Evolutionary conservation across 495 filamentous ascomycete species (phyloP), one percentile per base, ranked within the genome.

Genomic region (Xylaria flabelliformis): DNA sequence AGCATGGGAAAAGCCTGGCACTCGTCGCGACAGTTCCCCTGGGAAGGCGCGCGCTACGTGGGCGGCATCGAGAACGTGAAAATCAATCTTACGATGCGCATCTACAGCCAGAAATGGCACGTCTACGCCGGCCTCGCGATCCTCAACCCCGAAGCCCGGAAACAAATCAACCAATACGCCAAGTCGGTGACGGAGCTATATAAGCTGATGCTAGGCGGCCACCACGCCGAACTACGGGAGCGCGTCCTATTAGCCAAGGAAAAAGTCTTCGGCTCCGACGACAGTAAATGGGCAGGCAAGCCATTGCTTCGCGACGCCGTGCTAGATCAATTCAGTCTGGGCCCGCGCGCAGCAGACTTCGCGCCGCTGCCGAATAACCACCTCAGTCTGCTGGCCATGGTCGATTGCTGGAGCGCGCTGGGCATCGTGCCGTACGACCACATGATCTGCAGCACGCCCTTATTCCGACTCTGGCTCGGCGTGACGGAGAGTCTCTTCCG

Each of bases 1-100:
- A 93, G 90, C 81, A 99, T 99, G 96, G 96, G 96, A 66, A 94
- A 94, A 50, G 96, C 96, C 44, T 99, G 96, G 96, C 90, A 91
- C 74, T 94, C 94, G 29, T 97, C 94, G 79, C 84, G 90, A 41
- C 94, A 98, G 76, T 98, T 97, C 76, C 96, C 96, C 2, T 99
- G 96, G 96, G 96, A 99, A 74, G 90, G 93, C 58, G 88, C 90
- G 8, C 93, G 95, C 70, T 99, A 97, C 84, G 88, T 97, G 4
- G 95, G 96, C 64, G 96, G 97, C 32, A 97, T 99, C 78, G 96
- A 99, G 83, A 99, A 99, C 82, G 94, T 98, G 78, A 99, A 99
- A 84, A 98, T 98, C 82, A 99, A 99, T 81, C 89, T 98, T 72
- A 98, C 94, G 50, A 82, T 99, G 72, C 93, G 96, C 75, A 99